Percentiles rank a stretch among this genome's conserved stretches.
Evolutionary conservation across 805 yeast species (phyloP).

Genomic region (Wickerhamomyces mucosus): DNA sequence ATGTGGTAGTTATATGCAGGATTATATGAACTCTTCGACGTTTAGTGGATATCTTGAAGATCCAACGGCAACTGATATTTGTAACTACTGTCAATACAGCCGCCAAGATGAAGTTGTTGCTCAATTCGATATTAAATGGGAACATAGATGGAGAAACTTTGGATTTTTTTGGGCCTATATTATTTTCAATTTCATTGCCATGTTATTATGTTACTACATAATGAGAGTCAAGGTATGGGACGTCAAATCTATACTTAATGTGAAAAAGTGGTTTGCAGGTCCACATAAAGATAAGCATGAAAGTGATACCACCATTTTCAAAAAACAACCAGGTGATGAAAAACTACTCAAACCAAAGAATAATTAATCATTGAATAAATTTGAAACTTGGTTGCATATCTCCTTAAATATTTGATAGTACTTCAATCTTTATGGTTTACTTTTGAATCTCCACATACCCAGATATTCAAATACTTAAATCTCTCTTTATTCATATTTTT

Average conservation of each 20-base stretch:
- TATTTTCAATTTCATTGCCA: constrained; percentile 23
- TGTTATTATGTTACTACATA: constrained; percentile 1
- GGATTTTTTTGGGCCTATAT: constrained; percentile 53
- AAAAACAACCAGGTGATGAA: neutral
- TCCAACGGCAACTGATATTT: constrained; percentile 36
- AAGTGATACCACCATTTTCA: neutral
- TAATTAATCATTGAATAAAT: no score
- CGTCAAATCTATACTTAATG: neutral
- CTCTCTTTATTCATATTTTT: no score
- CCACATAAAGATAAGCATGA: neutral
- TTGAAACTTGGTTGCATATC: no score
- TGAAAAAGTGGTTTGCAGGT: neutral
- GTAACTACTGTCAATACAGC: constrained; percentile 37
- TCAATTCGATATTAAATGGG: neutral
- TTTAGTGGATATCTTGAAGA: constrained; percentile 51
- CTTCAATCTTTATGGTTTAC: no score
- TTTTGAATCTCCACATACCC: no score
- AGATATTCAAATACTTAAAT: no score
- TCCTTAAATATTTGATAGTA: no score
- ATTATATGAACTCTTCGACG: constrained; percentile 26
- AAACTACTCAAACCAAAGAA: neutral
- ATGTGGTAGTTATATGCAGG: constrained; percentile 45
- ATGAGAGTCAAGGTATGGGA: constrained; percentile 1
- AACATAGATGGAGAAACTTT: constrained; percentile 49
- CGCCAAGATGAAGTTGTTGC: neutral